A percentile compares a stretch with the other conserved stretches of the same genome.
Conservation (phyloP, 805 yeast species). For the Kuraishia cidri region DNA sequence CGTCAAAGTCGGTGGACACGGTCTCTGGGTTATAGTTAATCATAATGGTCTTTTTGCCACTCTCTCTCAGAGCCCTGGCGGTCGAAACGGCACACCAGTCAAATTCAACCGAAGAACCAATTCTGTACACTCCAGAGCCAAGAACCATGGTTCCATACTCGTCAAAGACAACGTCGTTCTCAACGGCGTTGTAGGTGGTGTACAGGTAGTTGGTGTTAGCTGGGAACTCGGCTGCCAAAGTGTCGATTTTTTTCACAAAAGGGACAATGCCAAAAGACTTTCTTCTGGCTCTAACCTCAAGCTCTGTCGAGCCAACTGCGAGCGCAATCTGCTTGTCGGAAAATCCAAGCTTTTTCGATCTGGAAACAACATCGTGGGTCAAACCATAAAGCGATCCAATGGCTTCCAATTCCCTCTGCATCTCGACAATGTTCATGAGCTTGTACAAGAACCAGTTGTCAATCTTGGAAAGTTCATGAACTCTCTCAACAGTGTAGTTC, state of each 20-base stretch:
- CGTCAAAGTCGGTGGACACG: conserved; percentile 96
- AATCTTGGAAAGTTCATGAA: conserved; percentile 86
- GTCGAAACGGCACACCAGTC: conserved; percentile 99
- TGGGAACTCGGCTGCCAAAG: conserved; percentile 98
- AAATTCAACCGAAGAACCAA: conserved; percentile 96
- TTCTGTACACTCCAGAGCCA: conserved; percentile 99
- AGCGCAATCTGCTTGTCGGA: conserved; percentile 88
- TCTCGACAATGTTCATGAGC: conserved; percentile 84
- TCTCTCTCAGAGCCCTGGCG: conserved; percentile 84
- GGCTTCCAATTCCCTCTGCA: conserved; percentile 73
- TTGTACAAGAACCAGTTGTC: conserved; percentile 95
- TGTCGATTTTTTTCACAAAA: conserved; percentile 93
- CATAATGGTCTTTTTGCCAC: conserved; percentile 90
- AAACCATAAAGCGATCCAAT: conserved; percentile 50
- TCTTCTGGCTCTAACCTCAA: conserved; percentile 76
- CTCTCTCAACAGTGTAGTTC: conserved; percentile 83
- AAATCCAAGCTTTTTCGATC: conserved; percentile 92
- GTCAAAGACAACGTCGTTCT: conserved; percentile 74
- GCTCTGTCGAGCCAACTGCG: conserved; percentile 65
- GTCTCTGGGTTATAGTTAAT: conserved; percentile 98
- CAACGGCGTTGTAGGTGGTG: conserved; percentile 90
- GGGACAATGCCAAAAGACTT: conserved; percentile 76
- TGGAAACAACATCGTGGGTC: conserved; percentile 57
- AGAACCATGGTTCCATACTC: conserved; percentile 91
- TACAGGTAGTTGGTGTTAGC: conserved; percentile 93